phyloP scores from a whole-genome alignment of 225 moss, liverwort and hornwort species.

The Marchantia paleacea region DNA sequence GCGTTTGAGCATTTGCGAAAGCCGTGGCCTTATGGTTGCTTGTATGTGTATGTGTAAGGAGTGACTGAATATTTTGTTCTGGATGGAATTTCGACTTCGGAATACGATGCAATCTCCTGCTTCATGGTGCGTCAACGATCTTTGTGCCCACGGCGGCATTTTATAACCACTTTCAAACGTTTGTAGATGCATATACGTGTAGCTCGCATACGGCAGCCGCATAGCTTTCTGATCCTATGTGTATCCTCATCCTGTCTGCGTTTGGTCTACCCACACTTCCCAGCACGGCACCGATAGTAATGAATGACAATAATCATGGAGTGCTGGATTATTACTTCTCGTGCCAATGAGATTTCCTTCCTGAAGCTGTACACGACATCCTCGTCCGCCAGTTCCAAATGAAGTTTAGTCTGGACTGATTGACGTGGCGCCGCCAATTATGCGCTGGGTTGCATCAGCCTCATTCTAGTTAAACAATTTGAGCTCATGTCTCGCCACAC shows the following conservation, averaged over 20 bases:
- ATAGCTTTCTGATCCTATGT: neutral
- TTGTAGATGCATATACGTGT: slow-evolving; percentile 3
- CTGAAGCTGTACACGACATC: neutral
- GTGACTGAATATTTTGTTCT: neutral
- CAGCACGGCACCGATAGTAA: neutral
- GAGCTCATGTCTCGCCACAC: neutral
- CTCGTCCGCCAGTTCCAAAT: neutral
- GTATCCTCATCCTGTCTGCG: neutral
- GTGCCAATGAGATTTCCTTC: neutral
- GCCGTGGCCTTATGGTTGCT: neutral
- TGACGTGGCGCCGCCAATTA: slow-evolving; percentile 7
- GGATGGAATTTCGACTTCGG: neutral
- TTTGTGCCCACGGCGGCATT: slow-evolving; percentile 4
- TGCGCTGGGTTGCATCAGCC: neutral
- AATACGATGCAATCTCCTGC: neutral
- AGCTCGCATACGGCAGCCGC: neutral
- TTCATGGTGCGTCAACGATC: slow-evolving; percentile 14
- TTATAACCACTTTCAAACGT: neutral
- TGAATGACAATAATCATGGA: neutral
- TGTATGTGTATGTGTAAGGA: neutral
- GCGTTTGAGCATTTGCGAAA: neutral
- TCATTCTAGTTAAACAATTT: neutral
- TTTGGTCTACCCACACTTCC: neutral
- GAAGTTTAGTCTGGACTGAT: neutral
- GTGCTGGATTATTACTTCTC: neutral